These are phyloP conservation scores for Ascochyta koolunga DNA, from an alignment of 2,329 filamentous ascomycete species.

Conservation along the genomic window DNA sequence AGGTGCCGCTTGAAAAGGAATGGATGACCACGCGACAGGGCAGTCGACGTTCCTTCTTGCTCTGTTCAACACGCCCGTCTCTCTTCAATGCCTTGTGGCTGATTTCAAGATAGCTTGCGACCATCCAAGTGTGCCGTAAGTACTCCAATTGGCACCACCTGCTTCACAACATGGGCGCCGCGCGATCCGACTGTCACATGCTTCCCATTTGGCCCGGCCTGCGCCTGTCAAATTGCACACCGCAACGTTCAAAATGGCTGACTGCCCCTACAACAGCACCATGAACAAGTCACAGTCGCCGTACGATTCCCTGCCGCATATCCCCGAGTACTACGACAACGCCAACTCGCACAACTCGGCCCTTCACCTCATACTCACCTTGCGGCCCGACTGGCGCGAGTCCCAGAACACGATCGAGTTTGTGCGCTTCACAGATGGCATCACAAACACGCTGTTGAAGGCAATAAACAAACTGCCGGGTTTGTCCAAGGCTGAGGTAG, in stretches of 20 bases:
- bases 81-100: background rate
- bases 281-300: conserved; percentile 37
- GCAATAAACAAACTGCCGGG: conserved; percentile 73
- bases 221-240: conserved; percentile 17
- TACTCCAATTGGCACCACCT: conserved; percentile 2
- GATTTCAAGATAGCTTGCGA: background rate
- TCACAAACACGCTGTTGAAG: conserved; percentile 91
- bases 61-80: conserved; percentile 2
- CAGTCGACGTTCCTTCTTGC: conserved; percentile 8
- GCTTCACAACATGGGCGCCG: background rate
- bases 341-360: conserved; percentile 80
- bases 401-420: conserved; percentile 79
- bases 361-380: conserved; percentile 74
- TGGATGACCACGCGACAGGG: conserved; percentile 15
- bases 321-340: conserved; percentile 80
- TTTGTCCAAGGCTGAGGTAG: conserved; percentile 75
- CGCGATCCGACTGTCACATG: conserved; percentile 10
- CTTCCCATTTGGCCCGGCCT: conserved; percentile 3
- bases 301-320: conserved; percentile 55
- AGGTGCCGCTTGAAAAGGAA: conserved; percentile 5
- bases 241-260: conserved; percentile 8
- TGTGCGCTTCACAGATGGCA: conserved; percentile 93
- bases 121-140: background rate
- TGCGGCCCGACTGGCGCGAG: conserved; percentile 83
- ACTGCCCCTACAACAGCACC: conserved; percentile 10